Evolutionary conservation across 139 green algal species (phyloP).

Genomic region (Tetradesmus lagerheimii): DNA sequence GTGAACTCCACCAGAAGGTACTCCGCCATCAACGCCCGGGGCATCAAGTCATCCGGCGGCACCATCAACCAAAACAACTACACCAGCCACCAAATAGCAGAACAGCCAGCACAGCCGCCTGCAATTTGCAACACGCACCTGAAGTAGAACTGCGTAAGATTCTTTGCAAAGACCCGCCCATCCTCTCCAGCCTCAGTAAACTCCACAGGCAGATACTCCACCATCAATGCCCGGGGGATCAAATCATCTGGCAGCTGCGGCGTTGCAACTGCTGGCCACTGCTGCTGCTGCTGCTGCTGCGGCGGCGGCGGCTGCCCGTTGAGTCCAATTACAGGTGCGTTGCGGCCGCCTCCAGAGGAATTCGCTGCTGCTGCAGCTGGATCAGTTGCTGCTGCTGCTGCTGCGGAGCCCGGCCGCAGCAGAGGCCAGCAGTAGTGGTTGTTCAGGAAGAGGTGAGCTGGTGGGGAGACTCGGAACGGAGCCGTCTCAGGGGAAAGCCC

Average conservation of each 20-base stretch:
- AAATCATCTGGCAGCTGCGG: not conserved
- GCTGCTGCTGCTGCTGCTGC: not conserved
- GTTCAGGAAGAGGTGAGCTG: conserved; percentile 61
- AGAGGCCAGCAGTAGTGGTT: conserved; percentile 69
- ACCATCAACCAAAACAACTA: no score
- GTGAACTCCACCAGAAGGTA: not conserved
- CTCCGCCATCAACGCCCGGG: not conserved
- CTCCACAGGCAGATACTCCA: conserved; percentile 75
- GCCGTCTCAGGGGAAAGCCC: conserved; percentile 34
- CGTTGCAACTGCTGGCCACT: not conserved
- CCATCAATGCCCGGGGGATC: conserved; percentile 43
- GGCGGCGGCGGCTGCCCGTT: no score
- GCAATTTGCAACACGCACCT: conserved; percentile 56
- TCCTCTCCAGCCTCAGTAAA: conserved; percentile 32
- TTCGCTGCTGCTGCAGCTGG: not conserved
- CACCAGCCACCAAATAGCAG: no score
- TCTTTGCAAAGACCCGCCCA: conserved; percentile 47
- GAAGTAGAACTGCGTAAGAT: conserved; percentile 77
- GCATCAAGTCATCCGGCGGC: not conserved
- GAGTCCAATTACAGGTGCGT: not conserved
- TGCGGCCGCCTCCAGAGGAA: not conserved
- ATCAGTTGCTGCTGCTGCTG: not conserved
- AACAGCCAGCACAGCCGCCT: no score
- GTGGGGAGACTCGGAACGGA: conserved; percentile 53
- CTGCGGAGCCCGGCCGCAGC: not conserved